Conservation (phyloP, 192 early-diverging fungal species). For the Helicostylum pulchrum region DNA sequence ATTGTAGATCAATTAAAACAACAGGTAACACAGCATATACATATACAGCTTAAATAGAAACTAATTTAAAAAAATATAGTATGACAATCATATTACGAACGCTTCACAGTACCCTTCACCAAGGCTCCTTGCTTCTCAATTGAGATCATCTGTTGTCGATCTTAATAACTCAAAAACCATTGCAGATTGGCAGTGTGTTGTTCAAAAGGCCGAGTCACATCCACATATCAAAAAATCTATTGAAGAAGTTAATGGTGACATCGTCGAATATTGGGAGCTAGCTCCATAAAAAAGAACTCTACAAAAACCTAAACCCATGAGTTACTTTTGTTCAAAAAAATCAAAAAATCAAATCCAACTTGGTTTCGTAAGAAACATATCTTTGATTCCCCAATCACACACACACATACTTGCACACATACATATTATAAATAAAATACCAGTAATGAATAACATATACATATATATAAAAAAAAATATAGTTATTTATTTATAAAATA, state of each 20-base stretch:
- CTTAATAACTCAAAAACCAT: background rate
- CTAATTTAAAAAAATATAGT: background rate
- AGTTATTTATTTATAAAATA: too few relatives aligned
- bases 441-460: too few relatives aligned
- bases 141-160: conserved; percentile 3
- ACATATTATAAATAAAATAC: too few relatives aligned
- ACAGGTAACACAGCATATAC: background rate
- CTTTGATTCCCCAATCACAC: too few relatives aligned
- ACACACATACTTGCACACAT: background rate
- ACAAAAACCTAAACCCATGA: too few relatives aligned
- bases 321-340: conserved; percentile 2
- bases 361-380: too few relatives aligned
- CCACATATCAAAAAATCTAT: conserved; percentile 3
- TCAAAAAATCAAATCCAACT: too few relatives aligned
- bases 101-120: background rate
- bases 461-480: too few relatives aligned
- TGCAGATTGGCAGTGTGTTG: background rate
- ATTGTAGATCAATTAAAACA: background rate
- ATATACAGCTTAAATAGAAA: background rate
- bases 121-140: background rate
- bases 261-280: conserved; percentile 8
- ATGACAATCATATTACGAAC: background rate
- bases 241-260: conserved; percentile 1
- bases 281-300: too few relatives aligned
- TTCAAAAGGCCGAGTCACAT: background rate